Base-by-base conservation (phyloP, 768 basidiomycete genomes). In the Russula griseocarnosa region DNA sequence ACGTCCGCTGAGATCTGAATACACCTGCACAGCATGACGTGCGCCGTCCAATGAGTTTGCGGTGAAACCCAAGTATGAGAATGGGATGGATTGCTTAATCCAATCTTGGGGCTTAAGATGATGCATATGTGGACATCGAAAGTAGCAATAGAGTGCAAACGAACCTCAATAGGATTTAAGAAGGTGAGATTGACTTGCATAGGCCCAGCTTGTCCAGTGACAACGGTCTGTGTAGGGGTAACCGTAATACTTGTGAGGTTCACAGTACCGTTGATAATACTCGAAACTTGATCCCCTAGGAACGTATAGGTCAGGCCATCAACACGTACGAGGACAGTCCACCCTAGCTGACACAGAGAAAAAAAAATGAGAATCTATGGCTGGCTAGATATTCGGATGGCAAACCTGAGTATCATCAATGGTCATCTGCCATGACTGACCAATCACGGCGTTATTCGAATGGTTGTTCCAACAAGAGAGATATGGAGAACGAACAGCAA, bases 1-100 rank as follows among this genome's bases (percentile, higher is more conserved):
- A 76, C 76, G 76, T 66, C 69, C 75, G 54, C 73, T 77, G 50
- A 79, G 73, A 61, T 79, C 78, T 0, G 76, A 72, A 61, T 78
- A 79, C 4, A 79, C 67, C 60, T 78, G 73, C 9, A 77, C 73
- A 10, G 30, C 14, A 61, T 79, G 78, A 13, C 70, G 32, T 14
- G 66, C 63, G 7, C 73, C 75, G 55, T 79, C 77, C 24, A 69
- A 63, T 0, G 77, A 67, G 7, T 34, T 47, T 9, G 72, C 76
- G 10, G 70, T 66, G 8, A 79, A 60, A 13, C 71, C 67, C 14
- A 79, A 42, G 60, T 79, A 79, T 11, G 76, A 74, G 66, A 78
- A 78, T 5, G 78, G 77, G 4, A 79, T 57, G 2, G 78, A 77
- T 59, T 77, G 76, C 24, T 69, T 70, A 47, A 76, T 73, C 60